These are phyloP conservation scores for Citrullus colocynthis DNA, from an alignment of 306 rosid genomes.

Conservation along the genomic window DNA sequence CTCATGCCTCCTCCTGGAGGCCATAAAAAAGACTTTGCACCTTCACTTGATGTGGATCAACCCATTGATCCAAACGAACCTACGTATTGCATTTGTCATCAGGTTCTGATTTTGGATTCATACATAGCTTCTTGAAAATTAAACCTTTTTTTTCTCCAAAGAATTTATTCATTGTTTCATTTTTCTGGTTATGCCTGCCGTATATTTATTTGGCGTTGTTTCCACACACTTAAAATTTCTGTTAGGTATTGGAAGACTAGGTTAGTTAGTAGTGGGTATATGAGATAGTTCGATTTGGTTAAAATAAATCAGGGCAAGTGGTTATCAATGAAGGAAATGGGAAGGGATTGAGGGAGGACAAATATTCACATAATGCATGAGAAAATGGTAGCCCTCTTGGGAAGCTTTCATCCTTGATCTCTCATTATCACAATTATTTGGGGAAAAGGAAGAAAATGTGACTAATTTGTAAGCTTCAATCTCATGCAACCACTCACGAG, in stretches of 20 bases:
- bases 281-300: neutral
- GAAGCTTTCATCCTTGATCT: neutral
- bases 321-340: neutral
- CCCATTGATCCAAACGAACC: slow-evolving; percentile 96
- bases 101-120: slow-evolving; percentile 39
- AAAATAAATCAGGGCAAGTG: neutral
- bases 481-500: neutral
- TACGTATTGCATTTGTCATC: slow-evolving; percentile 93
- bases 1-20: slow-evolving; percentile 98
- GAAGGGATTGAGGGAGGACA: neutral
- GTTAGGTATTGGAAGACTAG: neutral
- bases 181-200: neutral
- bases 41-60: slow-evolving; percentile 72
- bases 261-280: neutral
- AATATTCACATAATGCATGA: neutral
- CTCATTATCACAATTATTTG: neutral
- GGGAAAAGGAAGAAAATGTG: neutral
- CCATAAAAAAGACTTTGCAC: slow-evolving; percentile 61
- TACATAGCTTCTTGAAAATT: neutral
- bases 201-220: neutral
- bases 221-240: too few relatives aligned
- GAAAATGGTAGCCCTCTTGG: too few relatives aligned
- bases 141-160: neutral
- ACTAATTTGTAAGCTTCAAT: neutral
- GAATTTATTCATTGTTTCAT: neutral